These are phyloP conservation scores for Penicillium nordicum DNA, from an alignment of 2,329 filamentous ascomycete species.

Conservation along the genomic window DNA sequence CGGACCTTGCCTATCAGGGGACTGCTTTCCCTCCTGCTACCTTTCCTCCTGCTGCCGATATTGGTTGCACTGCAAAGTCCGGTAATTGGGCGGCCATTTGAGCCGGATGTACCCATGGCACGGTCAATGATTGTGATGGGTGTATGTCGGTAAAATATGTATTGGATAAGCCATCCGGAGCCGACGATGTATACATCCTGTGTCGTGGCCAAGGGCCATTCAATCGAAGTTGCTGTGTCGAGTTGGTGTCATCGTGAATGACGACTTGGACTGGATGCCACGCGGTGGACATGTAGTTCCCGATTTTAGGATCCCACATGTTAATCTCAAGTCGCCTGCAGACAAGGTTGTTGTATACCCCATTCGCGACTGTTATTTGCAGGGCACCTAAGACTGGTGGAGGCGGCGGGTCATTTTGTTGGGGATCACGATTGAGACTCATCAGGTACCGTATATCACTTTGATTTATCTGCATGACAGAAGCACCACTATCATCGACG, in stretches of 20 bases:
- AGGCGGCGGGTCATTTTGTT: fast-evolving
- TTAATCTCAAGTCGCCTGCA: not conserved
- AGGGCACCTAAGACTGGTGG: not conserved
- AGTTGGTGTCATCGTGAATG: not conserved
- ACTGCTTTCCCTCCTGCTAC: too few relatives aligned
- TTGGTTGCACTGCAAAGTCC: not conserved
- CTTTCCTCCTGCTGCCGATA: too few relatives aligned
- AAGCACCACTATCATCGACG: not conserved
- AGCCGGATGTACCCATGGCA: not conserved
- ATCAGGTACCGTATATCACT: not conserved
- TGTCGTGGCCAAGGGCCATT: not conserved
- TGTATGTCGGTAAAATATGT: not conserved
- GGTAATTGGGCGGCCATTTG: not conserved
- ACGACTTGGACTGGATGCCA: not conserved
- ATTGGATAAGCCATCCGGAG: not conserved
- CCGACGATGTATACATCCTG: not conserved
- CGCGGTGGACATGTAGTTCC: fast-evolving
- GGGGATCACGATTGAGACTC: not conserved
- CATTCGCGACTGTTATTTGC: fast-evolving
- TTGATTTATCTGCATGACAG: not conserved
- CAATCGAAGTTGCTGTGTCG: fast-evolving
- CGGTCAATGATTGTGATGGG: not conserved
- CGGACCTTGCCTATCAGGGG: not conserved
- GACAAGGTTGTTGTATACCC: fast-evolving
- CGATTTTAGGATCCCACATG: fast-evolving